phyloP scores from a whole-genome alignment of 805 yeast genomes.

The Suhomyces sp. region DNA sequence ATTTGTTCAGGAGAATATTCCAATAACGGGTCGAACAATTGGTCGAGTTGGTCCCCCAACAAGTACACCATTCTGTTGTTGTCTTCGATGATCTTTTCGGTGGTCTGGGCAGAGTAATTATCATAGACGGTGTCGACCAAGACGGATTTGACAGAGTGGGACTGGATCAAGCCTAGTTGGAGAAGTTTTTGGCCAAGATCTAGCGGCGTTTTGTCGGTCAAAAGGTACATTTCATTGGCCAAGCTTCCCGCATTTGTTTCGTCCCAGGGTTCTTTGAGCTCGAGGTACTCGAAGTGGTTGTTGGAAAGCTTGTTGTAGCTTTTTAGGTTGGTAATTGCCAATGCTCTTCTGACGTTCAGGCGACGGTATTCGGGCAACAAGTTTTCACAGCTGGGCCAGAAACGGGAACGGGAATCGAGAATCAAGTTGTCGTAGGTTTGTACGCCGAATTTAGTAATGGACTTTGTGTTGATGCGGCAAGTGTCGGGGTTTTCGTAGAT shows the following conservation, averaged over 20 bases:
- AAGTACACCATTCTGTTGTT: constrained; percentile 75
- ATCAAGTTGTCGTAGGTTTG: constrained; percentile 58
- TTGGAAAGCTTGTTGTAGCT: constrained; percentile 59
- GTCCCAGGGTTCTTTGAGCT: constrained; percentile 52
- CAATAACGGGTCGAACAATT: constrained; percentile 80
- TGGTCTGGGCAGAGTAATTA: constrained; percentile 35
- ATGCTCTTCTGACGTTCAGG: constrained; percentile 65
- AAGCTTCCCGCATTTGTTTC: constrained; percentile 81
- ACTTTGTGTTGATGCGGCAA: constrained; percentile 48
- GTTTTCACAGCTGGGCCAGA: constrained; percentile 76
- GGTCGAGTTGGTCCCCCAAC: constrained; percentile 84
- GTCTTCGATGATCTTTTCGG: constrained; percentile 48
- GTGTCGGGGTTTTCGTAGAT: constrained; percentile 49
- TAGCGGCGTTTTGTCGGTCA: constrained; percentile 51
- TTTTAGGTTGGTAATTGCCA: constrained; percentile 72
- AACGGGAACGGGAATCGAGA: constrained; percentile 58
- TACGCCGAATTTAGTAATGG: constrained; percentile 66
- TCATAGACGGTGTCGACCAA: constrained; percentile 73
- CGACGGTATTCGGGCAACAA: constrained; percentile 46
- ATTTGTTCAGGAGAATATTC: constrained; percentile 92
- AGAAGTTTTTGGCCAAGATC: constrained; percentile 57
- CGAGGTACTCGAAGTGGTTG: constrained; percentile 10
- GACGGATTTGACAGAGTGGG: constrained; percentile 47
- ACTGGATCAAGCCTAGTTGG: constrained; percentile 56
- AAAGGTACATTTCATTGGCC: constrained; percentile 61